Evolutionary conservation across 768 basidiomycete genomes (phyloP).

Genomic region (Favolaschia claudopus): DNA sequence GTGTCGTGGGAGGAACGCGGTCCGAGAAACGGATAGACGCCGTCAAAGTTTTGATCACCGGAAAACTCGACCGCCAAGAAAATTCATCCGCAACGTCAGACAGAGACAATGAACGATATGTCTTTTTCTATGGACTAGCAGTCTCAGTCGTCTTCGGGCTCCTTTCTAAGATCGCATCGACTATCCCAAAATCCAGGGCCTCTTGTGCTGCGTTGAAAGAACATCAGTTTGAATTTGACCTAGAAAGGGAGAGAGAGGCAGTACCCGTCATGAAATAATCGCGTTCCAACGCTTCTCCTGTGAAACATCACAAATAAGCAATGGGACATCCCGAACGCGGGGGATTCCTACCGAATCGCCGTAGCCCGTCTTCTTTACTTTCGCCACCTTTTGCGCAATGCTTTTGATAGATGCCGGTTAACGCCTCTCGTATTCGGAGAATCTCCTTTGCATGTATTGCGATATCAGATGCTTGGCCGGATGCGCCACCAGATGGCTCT

Average conservation of each 20-base stretch:
- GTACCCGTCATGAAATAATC: conserved; percentile 96
- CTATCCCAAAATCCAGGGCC: conserved; percentile 90
- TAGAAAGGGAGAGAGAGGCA: conserved; percentile 15
- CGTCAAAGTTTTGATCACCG: conserved; percentile 14
- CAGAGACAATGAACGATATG: conserved; percentile 6
- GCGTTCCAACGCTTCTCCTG: conserved; percentile 89
- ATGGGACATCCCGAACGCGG: conserved; percentile 15
- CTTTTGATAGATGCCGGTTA: conserved; percentile 89
- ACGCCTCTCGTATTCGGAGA: conserved; percentile 80
- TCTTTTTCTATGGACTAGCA: conserved; percentile 18
- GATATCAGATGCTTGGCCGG: conserved; percentile 95
- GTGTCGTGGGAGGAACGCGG: neutral
- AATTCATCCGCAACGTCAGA: conserved; percentile 18
- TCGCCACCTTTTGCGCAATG: conserved; percentile 82
- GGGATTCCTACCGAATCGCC: conserved; percentile 75
- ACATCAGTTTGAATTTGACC: conserved; percentile 27
- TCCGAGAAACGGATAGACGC: neutral
- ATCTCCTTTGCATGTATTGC: conserved; percentile 98
- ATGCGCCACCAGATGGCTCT: conserved; percentile 97
- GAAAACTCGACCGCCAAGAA: neutral
- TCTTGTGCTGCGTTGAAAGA: conserved; percentile 68
- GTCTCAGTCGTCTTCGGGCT: conserved; percentile 66
- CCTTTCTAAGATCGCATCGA: conserved; percentile 90
- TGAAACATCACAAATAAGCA: conserved; percentile 33
- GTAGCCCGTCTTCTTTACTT: conserved; percentile 64